Conservation (phyloP, 2,329 filamentous ascomycete species). For the Aspergillus sp. region DNA sequence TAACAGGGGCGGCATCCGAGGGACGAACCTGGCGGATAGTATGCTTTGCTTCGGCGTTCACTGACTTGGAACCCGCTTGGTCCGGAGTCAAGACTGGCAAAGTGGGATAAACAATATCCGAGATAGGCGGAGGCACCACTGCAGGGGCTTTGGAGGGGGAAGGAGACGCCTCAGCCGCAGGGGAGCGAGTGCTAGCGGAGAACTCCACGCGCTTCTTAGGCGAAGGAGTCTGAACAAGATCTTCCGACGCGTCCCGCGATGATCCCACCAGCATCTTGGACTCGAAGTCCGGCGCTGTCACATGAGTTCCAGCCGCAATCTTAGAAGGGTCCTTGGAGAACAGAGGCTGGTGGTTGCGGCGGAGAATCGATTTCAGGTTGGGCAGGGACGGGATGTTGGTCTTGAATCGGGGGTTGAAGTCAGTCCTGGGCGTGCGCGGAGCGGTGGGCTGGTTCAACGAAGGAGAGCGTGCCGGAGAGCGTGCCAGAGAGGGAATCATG, state of each 20-base stretch:
- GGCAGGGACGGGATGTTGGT: constrained; percentile 50
- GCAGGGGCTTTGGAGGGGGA: constrained; percentile 41
- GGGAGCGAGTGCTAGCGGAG: constrained; percentile 65
- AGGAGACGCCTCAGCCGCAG: constrained; percentile 21
- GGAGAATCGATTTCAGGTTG: constrained; percentile 64
- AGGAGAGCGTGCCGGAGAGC: constrained; percentile 50
- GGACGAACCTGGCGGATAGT: constrained; percentile 41
- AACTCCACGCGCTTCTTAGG: constrained; percentile 81
- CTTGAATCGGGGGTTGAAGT: constrained; percentile 48
- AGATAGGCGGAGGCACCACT: constrained; percentile 21
- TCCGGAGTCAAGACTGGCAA: constrained; percentile 41
- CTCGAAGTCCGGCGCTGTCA: constrained; percentile 39
- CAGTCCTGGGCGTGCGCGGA: constrained; percentile 45
- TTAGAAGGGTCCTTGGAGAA: constrained; percentile 61
- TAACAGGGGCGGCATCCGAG: constrained; percentile 23
- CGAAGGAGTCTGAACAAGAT: constrained; percentile 61
- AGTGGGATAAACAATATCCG: constrained; percentile 37
- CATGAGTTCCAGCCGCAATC: constrained; percentile 60
- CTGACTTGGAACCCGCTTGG: constrained; percentile 15
- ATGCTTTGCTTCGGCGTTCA: not conserved
- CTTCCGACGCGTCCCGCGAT: constrained; percentile 26
- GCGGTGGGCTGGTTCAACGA: constrained; percentile 51
- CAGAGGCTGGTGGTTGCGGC: constrained; percentile 56
- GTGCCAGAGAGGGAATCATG: constrained; percentile 54
- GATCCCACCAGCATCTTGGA: constrained; percentile 52